A percentile compares a stretch with the other conserved stretches of the same genome.
phyloP scores from a whole-genome alignment of 495 filamentous ascomycete species.

The Penicillium mononematosum region DNA sequence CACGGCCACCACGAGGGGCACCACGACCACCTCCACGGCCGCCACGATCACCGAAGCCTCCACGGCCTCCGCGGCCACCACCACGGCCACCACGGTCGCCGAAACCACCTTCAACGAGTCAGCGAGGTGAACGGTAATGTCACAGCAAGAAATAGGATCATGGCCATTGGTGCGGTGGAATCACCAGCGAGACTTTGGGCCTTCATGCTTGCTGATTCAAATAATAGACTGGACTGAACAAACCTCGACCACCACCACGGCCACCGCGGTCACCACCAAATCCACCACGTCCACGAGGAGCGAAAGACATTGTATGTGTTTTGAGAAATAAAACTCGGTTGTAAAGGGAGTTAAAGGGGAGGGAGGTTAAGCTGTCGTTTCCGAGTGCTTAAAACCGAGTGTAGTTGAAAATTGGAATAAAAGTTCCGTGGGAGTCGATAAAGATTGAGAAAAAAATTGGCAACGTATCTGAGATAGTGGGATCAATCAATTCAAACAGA shows the following conservation, averaged over 20 bases:
- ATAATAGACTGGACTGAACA: conserved; percentile 19
- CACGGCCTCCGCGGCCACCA: conserved; percentile 16
- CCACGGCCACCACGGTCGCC: conserved; percentile 18
- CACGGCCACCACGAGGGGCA: conserved; percentile 18
- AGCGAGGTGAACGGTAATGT: conserved; percentile 10
- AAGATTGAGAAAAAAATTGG: conserved; percentile 14
- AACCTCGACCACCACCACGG: conserved; percentile 31
- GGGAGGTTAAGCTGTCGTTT: conserved; percentile 29
- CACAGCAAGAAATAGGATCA: background rate
- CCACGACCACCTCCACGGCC: conserved; percentile 30
- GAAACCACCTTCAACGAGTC: conserved; percentile 18
- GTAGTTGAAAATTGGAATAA: conserved; percentile 19
- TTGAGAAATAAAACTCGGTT: conserved; percentile 12
- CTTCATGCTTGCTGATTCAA: conserved; percentile 10
- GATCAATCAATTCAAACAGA: conserved; percentile 25
- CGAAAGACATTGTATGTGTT: conserved; percentile 41
- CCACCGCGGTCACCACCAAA: conserved; percentile 25
- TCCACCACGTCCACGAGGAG: conserved; percentile 40
- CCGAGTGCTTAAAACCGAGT: conserved; percentile 26
- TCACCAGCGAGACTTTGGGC: conserved; percentile 4
- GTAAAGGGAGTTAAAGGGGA: conserved; percentile 14
- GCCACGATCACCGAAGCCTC: conserved; percentile 17
- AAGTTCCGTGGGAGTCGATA: conserved; percentile 21
- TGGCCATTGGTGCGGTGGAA: background rate
- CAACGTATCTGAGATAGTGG: conserved; percentile 16